A percentile compares a stretch with the other conserved stretches of the same genome.
Conservation (phyloP, 257 asterid species). For the Solanum tarijense region DNA sequence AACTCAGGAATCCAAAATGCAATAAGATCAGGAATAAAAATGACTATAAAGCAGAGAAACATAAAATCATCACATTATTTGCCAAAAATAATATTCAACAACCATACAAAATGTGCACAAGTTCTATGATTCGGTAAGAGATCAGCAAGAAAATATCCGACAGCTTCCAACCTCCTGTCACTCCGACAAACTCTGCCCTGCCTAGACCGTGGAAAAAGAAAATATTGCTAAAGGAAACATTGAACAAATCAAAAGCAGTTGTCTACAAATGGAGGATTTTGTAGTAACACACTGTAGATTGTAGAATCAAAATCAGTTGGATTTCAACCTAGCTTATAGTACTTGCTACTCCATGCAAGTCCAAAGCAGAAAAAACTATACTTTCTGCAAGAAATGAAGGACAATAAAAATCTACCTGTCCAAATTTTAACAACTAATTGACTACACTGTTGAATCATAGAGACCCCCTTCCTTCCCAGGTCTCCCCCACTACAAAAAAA, state of each 20-base stretch:
- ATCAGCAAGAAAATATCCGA: background rate
- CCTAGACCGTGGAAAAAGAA: background rate
- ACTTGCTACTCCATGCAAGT: background rate
- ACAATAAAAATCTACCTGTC: background rate
- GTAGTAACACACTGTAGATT: background rate
- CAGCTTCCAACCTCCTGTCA: background rate
- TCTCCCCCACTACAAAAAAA: background rate
- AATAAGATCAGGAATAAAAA: background rate
- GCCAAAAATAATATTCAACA: background rate
- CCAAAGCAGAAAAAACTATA: background rate
- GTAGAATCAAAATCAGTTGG: background rate
- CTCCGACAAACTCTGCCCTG: background rate
- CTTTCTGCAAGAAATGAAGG: background rate
- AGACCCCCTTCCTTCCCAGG: background rate
- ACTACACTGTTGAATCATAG: background rate
- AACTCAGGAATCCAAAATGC: conserved; percentile 5
- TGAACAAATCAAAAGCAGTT: background rate
- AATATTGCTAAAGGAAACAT: background rate
- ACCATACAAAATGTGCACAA: background rate
- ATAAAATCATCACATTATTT: background rate
- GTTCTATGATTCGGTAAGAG: background rate
- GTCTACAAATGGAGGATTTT: background rate
- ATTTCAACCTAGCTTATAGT: background rate
- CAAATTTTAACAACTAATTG: background rate
- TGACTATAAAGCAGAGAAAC: background rate